Conservation (phyloP, 345 rosid species). For the Raphanus sativus region DNA sequence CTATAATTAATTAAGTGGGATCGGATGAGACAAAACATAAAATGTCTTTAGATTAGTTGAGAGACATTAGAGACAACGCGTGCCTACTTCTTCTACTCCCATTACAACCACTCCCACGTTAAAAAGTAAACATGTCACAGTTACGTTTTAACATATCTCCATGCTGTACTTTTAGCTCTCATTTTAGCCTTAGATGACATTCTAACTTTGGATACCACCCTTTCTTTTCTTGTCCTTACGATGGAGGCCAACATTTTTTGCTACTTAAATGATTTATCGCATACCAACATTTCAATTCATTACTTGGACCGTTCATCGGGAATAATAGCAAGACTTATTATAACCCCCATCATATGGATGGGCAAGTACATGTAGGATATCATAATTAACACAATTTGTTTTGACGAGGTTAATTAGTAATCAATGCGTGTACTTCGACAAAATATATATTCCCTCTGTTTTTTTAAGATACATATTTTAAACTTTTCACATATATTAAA, state of each 20-base stretch:
- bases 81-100: conserved; percentile 30
- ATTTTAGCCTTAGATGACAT: background rate
- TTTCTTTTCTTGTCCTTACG: background rate
- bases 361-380: background rate
- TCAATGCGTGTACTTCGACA: background rate
- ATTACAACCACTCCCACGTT: conserved; percentile 44
- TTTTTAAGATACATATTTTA: no score
- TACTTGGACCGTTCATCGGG: background rate
- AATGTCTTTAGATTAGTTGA: conserved; percentile 39
- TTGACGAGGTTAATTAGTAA: background rate
- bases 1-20: conserved; percentile 27
- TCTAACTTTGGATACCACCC: conserved; percentile 8
- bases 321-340: background rate
- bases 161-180: conserved; percentile 1
- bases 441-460: no score
- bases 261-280: background rate
- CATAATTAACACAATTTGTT: background rate
- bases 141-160: background rate
- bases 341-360: background rate
- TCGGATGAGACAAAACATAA: conserved; percentile 39
- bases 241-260: background rate
- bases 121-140: conserved; percentile 3
- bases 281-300: background rate
- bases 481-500: no score
- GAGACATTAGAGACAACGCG: conserved; percentile 38